Conservation (phyloP, 2,329 filamentous ascomycete genomes). For the Pyrenophora teres region DNA sequence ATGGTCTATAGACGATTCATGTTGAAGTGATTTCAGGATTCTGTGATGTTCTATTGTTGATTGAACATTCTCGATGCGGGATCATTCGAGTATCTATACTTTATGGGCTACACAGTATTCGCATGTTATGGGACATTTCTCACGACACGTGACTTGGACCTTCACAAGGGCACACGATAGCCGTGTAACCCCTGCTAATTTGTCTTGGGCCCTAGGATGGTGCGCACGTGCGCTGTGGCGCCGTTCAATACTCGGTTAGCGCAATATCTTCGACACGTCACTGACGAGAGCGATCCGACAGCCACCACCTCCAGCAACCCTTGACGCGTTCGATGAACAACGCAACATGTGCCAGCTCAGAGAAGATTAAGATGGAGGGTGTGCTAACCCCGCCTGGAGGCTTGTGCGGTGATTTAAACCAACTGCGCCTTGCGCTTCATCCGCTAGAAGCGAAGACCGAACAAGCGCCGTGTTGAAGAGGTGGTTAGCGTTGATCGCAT, state of each 20-base stretch:
- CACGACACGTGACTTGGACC: no score
- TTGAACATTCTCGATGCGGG: no score
- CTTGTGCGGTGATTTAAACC: conserved; percentile 15
- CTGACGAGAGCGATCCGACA: conserved; percentile 17
- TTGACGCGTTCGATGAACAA: conserved; percentile 29
- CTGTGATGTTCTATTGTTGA: no score
- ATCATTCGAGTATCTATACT: no score
- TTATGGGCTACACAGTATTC: no score
- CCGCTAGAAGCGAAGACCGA: conserved; percentile 20
- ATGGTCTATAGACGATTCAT: no score
- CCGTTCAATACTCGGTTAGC: conserved; percentile 16
- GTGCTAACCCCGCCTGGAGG: conserved; percentile 23
- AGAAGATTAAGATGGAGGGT: conserved; percentile 25
- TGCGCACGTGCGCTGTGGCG: conserved; percentile 15
- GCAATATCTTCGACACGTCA: conserved; percentile 30
- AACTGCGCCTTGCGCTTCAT: conserved; percentile 14
- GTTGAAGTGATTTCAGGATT: no score
- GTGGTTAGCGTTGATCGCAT: conserved; percentile 12
- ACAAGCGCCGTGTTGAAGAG: conserved; percentile 20
- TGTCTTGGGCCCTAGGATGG: no score
- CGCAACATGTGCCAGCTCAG: conserved; percentile 37
- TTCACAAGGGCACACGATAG: no score
- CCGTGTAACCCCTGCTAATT: no score
- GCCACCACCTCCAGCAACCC: conserved; percentile 24
- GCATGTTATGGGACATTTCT: no score